These are phyloP conservation scores for Gillenia trifoliata DNA, from an alignment of 306 rosid species.

Conservation along the genomic window DNA sequence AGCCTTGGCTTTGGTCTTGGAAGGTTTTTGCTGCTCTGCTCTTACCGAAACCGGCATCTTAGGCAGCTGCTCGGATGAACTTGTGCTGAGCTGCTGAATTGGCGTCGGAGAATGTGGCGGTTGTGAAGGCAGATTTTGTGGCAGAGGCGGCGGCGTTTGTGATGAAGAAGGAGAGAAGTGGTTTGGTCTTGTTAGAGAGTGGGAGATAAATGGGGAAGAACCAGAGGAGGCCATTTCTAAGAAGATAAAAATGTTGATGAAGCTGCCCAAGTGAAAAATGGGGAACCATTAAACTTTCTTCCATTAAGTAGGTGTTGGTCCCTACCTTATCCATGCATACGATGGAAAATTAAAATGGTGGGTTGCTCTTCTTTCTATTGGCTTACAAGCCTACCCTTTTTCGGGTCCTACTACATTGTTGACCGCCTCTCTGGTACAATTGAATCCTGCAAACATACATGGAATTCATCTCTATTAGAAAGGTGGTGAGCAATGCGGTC, in stretches of 20 bases:
- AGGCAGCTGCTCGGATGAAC: conserved; percentile 39
- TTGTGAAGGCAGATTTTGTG: conserved; percentile 41
- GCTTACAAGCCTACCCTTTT: not conserved
- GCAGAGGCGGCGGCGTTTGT: conserved; percentile 49
- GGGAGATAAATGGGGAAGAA: conserved; percentile 62
- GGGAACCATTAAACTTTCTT: not conserved
- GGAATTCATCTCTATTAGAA: too few species aligned
- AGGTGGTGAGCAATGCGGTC: not conserved
- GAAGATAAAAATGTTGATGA: conserved; percentile 11
- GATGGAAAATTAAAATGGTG: conserved; percentile 21
- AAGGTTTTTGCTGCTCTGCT: conserved; percentile 37
- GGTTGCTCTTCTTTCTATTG: conserved; percentile 4
- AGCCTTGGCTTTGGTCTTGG: conserved; percentile 31
- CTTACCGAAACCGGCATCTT: conserved; percentile 26
- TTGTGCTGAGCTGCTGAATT: conserved; percentile 33
- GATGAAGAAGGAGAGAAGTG: conserved; percentile 51
- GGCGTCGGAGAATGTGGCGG: conserved; percentile 43
- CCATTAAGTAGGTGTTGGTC: conserved; percentile 17
- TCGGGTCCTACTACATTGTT: not conserved
- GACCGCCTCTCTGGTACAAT: not conserved
- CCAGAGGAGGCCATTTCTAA: conserved; percentile 68
- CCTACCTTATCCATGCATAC: conserved; percentile 38
- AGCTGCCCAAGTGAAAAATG: conserved; percentile 7
- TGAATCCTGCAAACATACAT: rapidly evolving
- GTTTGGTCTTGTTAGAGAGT: conserved; percentile 53